Evolutionary conservation across 2,329 filamentous ascomycete genomes (phyloP).

Genomic region (Esteya vermicola): DNA sequence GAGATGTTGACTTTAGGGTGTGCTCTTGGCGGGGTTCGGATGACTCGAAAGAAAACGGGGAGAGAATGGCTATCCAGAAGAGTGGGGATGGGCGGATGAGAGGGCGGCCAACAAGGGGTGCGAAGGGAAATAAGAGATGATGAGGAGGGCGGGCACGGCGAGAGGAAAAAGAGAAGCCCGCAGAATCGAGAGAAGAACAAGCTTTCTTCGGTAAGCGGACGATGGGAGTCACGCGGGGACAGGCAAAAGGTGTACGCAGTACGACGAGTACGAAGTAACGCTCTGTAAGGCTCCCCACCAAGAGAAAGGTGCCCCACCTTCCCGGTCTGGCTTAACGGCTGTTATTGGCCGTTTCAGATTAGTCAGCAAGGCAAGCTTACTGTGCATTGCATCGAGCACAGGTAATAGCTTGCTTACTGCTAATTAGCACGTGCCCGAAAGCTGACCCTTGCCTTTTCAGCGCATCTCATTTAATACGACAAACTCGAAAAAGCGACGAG

Average conservation of each 20-base stretch:
- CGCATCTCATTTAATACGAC: neutral
- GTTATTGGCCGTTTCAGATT: neutral
- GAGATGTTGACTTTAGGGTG: no score
- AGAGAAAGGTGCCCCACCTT: neutral
- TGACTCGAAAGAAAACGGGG: neutral
- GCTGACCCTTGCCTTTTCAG: no score
- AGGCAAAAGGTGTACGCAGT: no score
- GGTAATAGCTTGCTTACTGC: neutral
- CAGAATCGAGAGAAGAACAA: no score
- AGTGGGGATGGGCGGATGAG: neutral
- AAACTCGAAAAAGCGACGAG: neutral
- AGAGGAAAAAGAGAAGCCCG: no score
- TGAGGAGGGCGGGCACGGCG: neutral
- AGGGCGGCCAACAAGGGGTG: neutral
- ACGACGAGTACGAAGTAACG: no score
- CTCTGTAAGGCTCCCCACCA: slow-evolving; percentile 2
- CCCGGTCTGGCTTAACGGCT: neutral
- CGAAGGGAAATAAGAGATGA: neutral
- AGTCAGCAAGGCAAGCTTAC: no score
- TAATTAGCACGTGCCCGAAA: neutral
- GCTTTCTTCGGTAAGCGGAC: no score
- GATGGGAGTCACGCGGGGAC: no score
- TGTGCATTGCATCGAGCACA: no score
- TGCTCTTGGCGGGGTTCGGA: neutral
- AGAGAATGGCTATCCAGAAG: no score